Percentiles rank a stretch among this genome's conserved stretches.
phyloP scores from a whole-genome alignment of 2,329 filamentous ascomycete genomes.

The Onygenales sp. region DNA sequence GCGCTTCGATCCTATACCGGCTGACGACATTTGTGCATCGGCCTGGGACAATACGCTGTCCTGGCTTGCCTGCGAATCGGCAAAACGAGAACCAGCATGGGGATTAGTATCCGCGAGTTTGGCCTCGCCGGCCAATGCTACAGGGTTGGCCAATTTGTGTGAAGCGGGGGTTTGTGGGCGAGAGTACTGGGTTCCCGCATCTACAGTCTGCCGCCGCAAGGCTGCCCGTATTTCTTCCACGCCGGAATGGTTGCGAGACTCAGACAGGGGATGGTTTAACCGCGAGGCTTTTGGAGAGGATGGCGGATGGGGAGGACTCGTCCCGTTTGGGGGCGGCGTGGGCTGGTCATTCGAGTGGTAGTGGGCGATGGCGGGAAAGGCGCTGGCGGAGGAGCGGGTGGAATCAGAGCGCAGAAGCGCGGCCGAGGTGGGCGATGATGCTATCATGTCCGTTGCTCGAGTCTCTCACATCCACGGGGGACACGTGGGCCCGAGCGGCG shows the following conservation, averaged over 20 bases:
- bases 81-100: neutral
- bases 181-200: conserved; percentile 47
- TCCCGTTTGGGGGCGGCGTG: neutral
- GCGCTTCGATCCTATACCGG: conserved; percentile 13
- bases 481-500: conserved; percentile 12
- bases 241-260: conserved; percentile 9
- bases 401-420: conserved; percentile 24
- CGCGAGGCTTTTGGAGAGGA: conserved; percentile 3
- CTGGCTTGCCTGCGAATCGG: conserved; percentile 7
- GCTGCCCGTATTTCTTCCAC: conserved; percentile 9
- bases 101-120: neutral
- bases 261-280: conserved; percentile 6
- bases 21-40: conserved; percentile 14
- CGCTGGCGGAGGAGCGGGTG: conserved; percentile 15
- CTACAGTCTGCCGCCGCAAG: conserved; percentile 30
- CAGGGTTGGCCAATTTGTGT: conserved; percentile 16
- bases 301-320: neutral
- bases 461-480: neutral
- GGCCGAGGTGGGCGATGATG: conserved; percentile 31
- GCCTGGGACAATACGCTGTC: conserved; percentile 8
- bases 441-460: conserved; percentile 21
- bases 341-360: conserved; percentile 3
- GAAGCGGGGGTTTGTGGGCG: conserved; percentile 35
- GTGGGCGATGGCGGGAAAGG: neutral
- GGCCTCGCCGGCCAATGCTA: neutral